Base-by-base conservation (phyloP, 805 yeast species). In the Wickerhamomyces kurtzmanii region DNA sequence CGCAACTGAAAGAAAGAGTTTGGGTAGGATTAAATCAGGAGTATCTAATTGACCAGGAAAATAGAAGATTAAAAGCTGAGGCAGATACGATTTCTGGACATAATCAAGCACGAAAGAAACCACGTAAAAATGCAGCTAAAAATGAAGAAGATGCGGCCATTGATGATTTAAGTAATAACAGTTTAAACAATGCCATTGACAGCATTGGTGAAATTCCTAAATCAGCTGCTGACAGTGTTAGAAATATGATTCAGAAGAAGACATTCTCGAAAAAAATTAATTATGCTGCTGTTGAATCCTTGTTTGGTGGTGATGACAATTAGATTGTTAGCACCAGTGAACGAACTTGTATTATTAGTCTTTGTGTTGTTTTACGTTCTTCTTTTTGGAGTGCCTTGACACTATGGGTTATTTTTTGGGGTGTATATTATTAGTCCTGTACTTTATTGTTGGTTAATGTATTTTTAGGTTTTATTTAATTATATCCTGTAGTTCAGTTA, bases 11-110 rank as follows among this genome's bases (percentile, higher is more conserved):
- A 51, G 87, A 85, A 40, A 65, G 80, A 34, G 71, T 87, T 4
- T 91, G 98, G 97, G 75, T 81, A 30, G 87, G 91, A 3, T 63
- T 84, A 22, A 87, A 93, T 52, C 82, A 81, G 34, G 97, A 87
- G 17, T 91, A 72, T 47, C 56, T 91, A 31, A 49, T 84, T 7
- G 91, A 80, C 26, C 94, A 85, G 53, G 96, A 89, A 43, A 71
- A 73, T 40, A 86, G 84, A 46, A 61, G 87, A 36, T 61, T 89
- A 34, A 84, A 87, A 49, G 67, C 68, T 29, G 94, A 86, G 48
- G 91, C 94, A 0, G 97, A 91, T 55, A 73, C 70, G 33, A 69
- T 83, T 17, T 79, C 89, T 0, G 98, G 97, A 5, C 82, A 80
- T 36, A 64, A 70, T 4, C 58, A 59, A 35, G 57, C 71, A 10